Base-by-base conservation (phyloP, 768 basidiomycete species). In the Podaxis rugospora region DNA sequence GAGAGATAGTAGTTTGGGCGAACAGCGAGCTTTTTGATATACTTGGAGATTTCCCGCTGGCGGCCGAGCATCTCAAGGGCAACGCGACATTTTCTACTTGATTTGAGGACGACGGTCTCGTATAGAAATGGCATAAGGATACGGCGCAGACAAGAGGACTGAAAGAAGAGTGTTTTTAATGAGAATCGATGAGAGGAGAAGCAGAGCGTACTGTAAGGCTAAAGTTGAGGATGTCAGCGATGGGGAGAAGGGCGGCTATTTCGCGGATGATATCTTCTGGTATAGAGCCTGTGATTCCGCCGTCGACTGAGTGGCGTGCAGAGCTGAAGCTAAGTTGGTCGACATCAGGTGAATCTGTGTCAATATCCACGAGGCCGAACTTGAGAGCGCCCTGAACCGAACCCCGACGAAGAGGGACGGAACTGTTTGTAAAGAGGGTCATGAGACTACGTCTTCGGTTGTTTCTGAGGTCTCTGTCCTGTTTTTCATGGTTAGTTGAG, bases 1-100 rank as follows among this genome's bases (percentile, higher is more conserved):
- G 80, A 71, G 32, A 81, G 75, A 67, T 82, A 82, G 66, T 81
- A 83, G 63, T 82, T 81, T 0, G 82, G 81, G 10, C 80, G 74
- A 14, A 82, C 71, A 13, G 76, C 75, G 32, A 83, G 72, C 56
- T 78, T 80, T 16, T 71, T 72, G 55, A 83, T 70, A 67, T 75
- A 68, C 1, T 64, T 58, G 60, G 77, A 78, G 36, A 81, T 68
- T 18, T 79, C 72, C 13, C 73, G 74, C 14, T 70, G 69, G 3
- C 53, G 21, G 4, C 55, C 52, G 40, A 83, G 68, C 73, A 81
- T 76, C 2, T 63, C 57, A 32, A 83, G 70, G 1, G 75, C 74
- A 1, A 67, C 55, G 42, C 64, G 67, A 61, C 80, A 81, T 62
- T 75, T 70, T 21, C 67, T 66, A 60, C 75, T 78, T 5, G 80